Conservation (phyloP, 768 basidiomycete species). For the Tulasnella sp. region DNA sequence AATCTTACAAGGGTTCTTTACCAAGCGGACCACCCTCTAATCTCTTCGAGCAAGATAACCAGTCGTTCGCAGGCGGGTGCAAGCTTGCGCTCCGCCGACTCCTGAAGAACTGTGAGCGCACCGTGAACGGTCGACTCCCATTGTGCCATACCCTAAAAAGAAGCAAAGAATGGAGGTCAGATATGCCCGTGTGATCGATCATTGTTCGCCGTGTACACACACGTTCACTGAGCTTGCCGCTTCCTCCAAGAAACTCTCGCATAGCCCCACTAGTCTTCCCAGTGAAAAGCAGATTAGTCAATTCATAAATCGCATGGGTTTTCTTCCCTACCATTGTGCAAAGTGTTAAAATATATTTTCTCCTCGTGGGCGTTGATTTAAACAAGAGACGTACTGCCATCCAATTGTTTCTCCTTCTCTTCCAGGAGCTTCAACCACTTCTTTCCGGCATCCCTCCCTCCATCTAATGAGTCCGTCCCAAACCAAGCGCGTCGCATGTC, state of each 20-base stretch:
- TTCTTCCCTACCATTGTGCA: slow-evolving; percentile 37
- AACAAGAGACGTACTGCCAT: slow-evolving; percentile 43
- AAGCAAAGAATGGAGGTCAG: not conserved
- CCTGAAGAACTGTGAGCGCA: slow-evolving; percentile 58
- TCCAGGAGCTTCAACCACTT: slow-evolving; percentile 62
- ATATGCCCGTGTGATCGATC: not conserved
- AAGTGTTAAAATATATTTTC: slow-evolving; percentile 17
- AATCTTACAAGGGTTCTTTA: slow-evolving; percentile 37
- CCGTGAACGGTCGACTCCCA: slow-evolving; percentile 71
- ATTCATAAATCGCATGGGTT: slow-evolving; percentile 54
- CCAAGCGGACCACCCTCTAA: slow-evolving; percentile 58
- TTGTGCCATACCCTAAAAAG: slow-evolving; percentile 61
- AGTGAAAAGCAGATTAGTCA: slow-evolving; percentile 58
- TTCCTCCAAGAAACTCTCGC: slow-evolving; percentile 61
- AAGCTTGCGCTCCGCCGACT: slow-evolving; percentile 57
- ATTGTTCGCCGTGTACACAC: slow-evolving; percentile 31
- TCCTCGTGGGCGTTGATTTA: slow-evolving; percentile 2
- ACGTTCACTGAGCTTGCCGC: slow-evolving; percentile 72
- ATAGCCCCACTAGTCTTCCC: slow-evolving; percentile 63
- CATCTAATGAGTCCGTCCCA: slow-evolving; percentile 46
- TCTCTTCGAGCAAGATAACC: slow-evolving; percentile 63
- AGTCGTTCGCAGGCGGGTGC: slow-evolving; percentile 67
- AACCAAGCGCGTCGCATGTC: slow-evolving; percentile 68
- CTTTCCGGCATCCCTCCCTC: slow-evolving; percentile 60
- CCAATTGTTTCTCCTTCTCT: slow-evolving; percentile 50